Evolutionary conservation across 495 filamentous ascomycete genomes (phyloP), one percentile per base, ranked within the genome.

Genomic region (Aspergillus conjunctus): DNA sequence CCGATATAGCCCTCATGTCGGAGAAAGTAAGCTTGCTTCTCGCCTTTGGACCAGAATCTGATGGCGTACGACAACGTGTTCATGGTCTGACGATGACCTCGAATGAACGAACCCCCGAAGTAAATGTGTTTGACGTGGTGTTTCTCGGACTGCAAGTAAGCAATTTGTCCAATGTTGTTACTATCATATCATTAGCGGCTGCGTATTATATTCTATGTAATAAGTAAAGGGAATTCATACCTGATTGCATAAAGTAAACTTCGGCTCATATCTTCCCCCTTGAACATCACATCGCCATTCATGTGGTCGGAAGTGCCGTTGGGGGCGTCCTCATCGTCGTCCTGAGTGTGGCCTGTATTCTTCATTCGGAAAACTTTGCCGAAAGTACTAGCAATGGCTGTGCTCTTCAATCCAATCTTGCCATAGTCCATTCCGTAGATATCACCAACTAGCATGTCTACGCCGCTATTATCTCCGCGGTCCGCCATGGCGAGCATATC

Each of bases 151-250:
- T 97, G 92, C 21, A 98, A 79, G 72, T 95, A 97, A 39, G 94
- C 91, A 61, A 98, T 96, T 79, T 98, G 94, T 12, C 94, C 94
- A 56, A 98, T 97, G 74, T 98, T 98, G 75, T 98, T 98, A 73
- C 91, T 88, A 62, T 22, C 20, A 37, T n/a, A 34, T 26, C 21
- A 61, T 73, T 62, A 76, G 72, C 4, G 17, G 17, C 2, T 54
- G 20, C 22, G 39, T 37, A n/a, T 22, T 20, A 22, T 44, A 33
- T 4, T 18, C 17, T 50, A 48, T 48, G 33, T 10, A 20, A 14
- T 21, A 32, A 21, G 11, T 45, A 9, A 37, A 22, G 15, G 15
- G 14, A 30, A 49, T 51, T 69, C 72, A 39, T 72, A 87, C 86
- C 86, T 89, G 26, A 90, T 83, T 14, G 93, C 92, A 71, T 96